These are phyloP conservation scores for Sugiyamaella novakii DNA, from an alignment of 1,139 yeast genomes.

Conservation along the genomic window DNA sequence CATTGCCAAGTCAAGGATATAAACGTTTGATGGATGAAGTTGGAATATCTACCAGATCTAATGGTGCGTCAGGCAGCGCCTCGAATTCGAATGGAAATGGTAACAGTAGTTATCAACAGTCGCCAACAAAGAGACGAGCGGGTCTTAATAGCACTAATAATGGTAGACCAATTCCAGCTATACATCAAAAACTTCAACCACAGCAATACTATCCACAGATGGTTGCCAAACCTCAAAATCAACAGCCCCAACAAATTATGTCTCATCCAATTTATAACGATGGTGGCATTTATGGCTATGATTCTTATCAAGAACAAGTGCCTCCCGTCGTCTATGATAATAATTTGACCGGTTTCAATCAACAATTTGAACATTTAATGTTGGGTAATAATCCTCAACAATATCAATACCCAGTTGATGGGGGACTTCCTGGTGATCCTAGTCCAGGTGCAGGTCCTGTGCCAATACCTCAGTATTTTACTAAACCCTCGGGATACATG, in stretches of 20 bases:
- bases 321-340: constrained; percentile 2
- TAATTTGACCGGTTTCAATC: constrained; percentile 14
- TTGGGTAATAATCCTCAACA: constrained; percentile 13
- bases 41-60: constrained; percentile 51
- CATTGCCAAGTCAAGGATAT: constrained; percentile 67
- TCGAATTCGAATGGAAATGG: constrained; percentile 2
- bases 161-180: not conserved
- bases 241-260: constrained; percentile 18
- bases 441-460: constrained; percentile 4
- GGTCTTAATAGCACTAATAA: constrained; percentile 5
- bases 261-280: constrained; percentile 3
- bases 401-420: constrained; percentile 9
- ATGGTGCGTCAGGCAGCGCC: not conserved
- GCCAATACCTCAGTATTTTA: constrained; percentile 6
- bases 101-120: constrained; percentile 3
- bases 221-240: constrained; percentile 14
- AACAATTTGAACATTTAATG: constrained; percentile 27
- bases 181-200: constrained; percentile 6
- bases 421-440: not conserved
- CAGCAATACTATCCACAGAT: constrained; percentile 17
- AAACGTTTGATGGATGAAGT: constrained; percentile 91
- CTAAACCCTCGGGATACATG: constrained; percentile 9
- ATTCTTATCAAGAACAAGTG: constrained; percentile 2
- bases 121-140: constrained; percentile 11
- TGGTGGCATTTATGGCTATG: constrained; percentile 6